These are phyloP conservation scores for Davidsoniella virescens DNA, from an alignment of 2,329 filamentous ascomycete genomes.

Conservation along the genomic window DNA sequence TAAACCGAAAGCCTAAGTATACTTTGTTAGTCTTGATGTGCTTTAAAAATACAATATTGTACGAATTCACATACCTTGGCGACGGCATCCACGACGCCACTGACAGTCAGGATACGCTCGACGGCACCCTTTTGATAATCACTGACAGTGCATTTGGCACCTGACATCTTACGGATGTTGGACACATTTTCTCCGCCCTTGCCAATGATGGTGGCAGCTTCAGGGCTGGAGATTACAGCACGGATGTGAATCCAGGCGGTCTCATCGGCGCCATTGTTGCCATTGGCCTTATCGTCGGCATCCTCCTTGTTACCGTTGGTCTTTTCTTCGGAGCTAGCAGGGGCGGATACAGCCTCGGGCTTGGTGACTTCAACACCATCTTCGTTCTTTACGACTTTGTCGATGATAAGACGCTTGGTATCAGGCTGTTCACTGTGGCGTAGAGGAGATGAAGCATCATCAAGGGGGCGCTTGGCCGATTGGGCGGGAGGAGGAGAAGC, in stretches of 20 bases:
- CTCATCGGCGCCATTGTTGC: slow-evolving; percentile 58
- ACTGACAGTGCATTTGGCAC: slow-evolving; percentile 96
- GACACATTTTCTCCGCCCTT: slow-evolving; percentile 98
- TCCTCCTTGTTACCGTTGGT: slow-evolving; percentile 35
- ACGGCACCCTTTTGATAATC: slow-evolving; percentile 95
- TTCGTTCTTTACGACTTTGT: slow-evolving; percentile 68
- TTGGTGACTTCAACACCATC: slow-evolving; percentile 33
- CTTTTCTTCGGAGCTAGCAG: slow-evolving; percentile 26
- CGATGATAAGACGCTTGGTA: slow-evolving; percentile 87
- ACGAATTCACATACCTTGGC: slow-evolving; percentile 53
- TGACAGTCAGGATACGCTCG: slow-evolving; percentile 93
- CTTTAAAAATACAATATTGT: not conserved
- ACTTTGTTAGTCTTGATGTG: slow-evolving; percentile 13
- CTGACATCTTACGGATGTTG: slow-evolving; percentile 85
- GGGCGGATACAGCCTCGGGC: slow-evolving; percentile 23
- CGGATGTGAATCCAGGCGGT: slow-evolving; percentile 93
- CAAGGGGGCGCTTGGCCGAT: slow-evolving; percentile 78
- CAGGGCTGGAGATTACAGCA: slow-evolving; percentile 90
- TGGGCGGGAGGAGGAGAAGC: slow-evolving; percentile 51
- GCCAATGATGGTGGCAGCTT: slow-evolving; percentile 94
- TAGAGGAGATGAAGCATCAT: slow-evolving; percentile 95
- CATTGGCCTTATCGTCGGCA: slow-evolving; percentile 23
- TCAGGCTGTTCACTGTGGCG: slow-evolving; percentile 86
- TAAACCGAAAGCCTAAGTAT: slow-evolving; percentile 68
- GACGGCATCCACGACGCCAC: slow-evolving; percentile 86